phyloP scores from a whole-genome alignment of 2,329 filamentous ascomycete genomes.

The Shiraia sp. region DNA sequence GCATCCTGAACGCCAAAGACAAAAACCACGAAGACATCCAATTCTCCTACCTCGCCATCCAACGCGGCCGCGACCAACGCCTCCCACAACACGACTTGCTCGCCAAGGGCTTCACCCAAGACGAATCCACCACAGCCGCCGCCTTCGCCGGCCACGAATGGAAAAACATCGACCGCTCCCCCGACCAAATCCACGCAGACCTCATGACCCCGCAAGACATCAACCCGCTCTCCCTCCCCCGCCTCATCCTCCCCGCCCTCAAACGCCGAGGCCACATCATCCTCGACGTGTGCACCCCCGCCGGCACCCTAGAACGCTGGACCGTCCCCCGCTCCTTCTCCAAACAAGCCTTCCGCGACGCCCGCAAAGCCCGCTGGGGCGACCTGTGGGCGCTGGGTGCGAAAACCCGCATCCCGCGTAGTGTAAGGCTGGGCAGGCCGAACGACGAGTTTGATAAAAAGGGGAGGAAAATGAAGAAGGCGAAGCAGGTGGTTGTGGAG shows the following conservation, averaged over 20 bases:
- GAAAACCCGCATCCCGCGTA: slow-evolving; percentile 73
- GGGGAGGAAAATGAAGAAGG: slow-evolving; percentile 39
- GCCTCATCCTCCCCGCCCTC: slow-evolving; percentile 76
- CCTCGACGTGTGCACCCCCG: slow-evolving; percentile 86
- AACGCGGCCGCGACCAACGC: slow-evolving; percentile 70
- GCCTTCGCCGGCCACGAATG: slow-evolving; percentile 73
- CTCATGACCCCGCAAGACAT: slow-evolving; percentile 31
- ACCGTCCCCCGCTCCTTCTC: slow-evolving; percentile 82
- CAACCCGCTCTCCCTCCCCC: slow-evolving; percentile 70
- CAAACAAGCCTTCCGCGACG: slow-evolving; percentile 84
- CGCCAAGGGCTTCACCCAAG: slow-evolving; percentile 50
- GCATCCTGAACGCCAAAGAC: slow-evolving; percentile 68
- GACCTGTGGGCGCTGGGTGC: slow-evolving; percentile 95
- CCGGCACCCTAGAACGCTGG: slow-evolving; percentile 88
- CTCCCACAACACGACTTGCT: slow-evolving; percentile 35
- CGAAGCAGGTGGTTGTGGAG: slow-evolving; percentile 37
- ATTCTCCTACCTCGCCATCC: slow-evolving; percentile 87
- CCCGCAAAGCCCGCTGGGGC: slow-evolving; percentile 87
- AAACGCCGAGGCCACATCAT: slow-evolving; percentile 89
- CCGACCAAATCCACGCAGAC: slow-evolving; percentile 34
- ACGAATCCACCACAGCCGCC: slow-evolving; percentile 60
- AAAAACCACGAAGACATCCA: slow-evolving; percentile 88
- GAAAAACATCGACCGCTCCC: slow-evolving; percentile 13
- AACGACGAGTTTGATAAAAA: slow-evolving; percentile 47
- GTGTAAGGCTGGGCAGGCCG: slow-evolving; percentile 61